Base-by-base conservation (phyloP, 2,329 filamentous ascomycete genomes). In the Aspergillus pseudoglaucus region DNA sequence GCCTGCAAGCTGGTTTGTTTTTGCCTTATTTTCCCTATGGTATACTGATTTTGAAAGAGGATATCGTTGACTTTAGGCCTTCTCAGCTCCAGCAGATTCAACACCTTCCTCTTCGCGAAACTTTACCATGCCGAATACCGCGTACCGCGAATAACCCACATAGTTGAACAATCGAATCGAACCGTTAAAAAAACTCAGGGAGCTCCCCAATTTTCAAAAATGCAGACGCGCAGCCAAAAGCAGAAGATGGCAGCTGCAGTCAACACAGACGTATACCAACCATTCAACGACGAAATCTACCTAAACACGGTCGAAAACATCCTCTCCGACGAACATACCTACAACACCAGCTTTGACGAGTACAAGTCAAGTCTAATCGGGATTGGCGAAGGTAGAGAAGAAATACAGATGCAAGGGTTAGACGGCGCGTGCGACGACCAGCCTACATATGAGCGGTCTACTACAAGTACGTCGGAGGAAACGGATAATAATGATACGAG, bases 271-370 rank as follows among this genome's bases (percentile, higher is more conserved):
- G 45, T 46, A 25, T 60, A 60, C 45, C 48, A 57, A n/a, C 52
- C 53, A 3, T 59, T 63, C 18, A 48, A 52, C n/a, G 52, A 56
- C 14, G 47, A 50, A 2, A 37, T 51, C 27, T 48, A 53, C 3
- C 33, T 23, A 15, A 50, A 47, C n/a, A 56, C 54, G 1, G 42
- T 62, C 20, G 53, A 65, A 10, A 27, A 47, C 20, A 64, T 63
- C 15, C 48, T 65, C 6, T 54, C 54, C 1, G 59, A 63, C 15
- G 56, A 63, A 40, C 47, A 53, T 12, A 57, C 46, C 27, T 51
- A 59, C 22, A 53, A 58, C 6, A 48, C 20, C 18, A 50, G 48
- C 50, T 54, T 53, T 42, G 52, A 54, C 9, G 44, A 47, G 20
- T 54, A 54, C 18, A 37, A 9, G 2, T 12, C 25, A 30, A 30